Percentiles rank a stretch among this genome's conserved stretches.
phyloP scores from a whole-genome alignment of 1,284 basidiomycete genomes.

The Hemileia vastatrix region DNA sequence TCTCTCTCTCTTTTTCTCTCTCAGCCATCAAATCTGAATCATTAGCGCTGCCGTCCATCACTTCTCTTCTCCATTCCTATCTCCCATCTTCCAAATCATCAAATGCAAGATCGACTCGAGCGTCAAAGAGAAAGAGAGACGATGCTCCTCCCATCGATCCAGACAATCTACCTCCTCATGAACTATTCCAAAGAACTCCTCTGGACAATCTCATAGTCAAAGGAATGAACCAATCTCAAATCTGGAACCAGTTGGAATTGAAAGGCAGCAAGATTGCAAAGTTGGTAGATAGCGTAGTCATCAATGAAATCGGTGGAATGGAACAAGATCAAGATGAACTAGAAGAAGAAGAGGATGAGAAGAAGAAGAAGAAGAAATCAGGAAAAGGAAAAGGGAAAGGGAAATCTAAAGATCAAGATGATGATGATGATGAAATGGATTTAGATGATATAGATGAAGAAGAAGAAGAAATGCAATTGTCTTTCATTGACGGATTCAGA shows the following conservation, averaged over 20 bases:
- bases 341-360: no score
- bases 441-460: constrained; percentile 23
- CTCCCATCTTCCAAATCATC: constrained; percentile 55
- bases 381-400: constrained; percentile 24
- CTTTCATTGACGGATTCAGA: background rate
- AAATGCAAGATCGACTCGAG: constrained; percentile 46
- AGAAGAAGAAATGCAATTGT: constrained; percentile 16
- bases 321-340: constrained; percentile 29
- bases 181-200: constrained; percentile 60
- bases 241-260: no score
- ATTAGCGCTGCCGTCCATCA: constrained; percentile 57
- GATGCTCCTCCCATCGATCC: constrained; percentile 36
- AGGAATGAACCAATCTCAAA: constrained; percentile 75
- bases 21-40: constrained; percentile 52
- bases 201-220: constrained; percentile 64
- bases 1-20: no score
- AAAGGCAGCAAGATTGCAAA: no score
- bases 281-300: constrained; percentile 31
- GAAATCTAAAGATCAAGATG: constrained; percentile 25
- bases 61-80: constrained; percentile 58
- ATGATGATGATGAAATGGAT: constrained; percentile 27
- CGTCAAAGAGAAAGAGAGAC: constrained; percentile 48
- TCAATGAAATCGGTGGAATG: constrained; percentile 15
- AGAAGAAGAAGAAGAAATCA: no score
- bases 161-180: constrained; percentile 38